phyloP scores from a whole-genome alignment of 352 stramenopile species.

The Pythium sukuiense region DNA sequence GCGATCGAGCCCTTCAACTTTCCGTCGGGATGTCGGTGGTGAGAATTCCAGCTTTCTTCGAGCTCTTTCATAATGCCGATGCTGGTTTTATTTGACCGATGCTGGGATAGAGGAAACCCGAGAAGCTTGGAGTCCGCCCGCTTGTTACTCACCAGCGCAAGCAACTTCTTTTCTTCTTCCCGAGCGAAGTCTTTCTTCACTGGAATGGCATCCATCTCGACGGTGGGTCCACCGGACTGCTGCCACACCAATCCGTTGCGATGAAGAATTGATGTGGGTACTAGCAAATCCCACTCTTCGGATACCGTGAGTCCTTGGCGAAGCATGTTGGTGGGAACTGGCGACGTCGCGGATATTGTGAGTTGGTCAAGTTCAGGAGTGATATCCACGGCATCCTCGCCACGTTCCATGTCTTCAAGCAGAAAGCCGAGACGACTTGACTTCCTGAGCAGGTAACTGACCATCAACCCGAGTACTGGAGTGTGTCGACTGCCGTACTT shows the following conservation, averaged over 20 bases:
- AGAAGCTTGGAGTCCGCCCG: not conserved
- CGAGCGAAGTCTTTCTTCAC: conserved; percentile 3
- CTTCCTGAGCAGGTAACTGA: conserved; percentile 16
- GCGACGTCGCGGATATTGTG: not conserved
- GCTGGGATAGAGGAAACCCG: not conserved
- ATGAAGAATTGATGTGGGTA: not conserved
- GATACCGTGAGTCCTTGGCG: conserved; percentile 12
- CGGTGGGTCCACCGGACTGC: not conserved
- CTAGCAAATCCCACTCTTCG: conserved; percentile 22
- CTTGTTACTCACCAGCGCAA: not conserved
- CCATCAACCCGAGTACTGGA: conserved; percentile 12
- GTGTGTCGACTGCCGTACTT: conserved; percentile 10
- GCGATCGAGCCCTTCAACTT: conserved; percentile 3
- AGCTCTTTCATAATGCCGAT: conserved; percentile 36
- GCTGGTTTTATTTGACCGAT: conserved; percentile 25
- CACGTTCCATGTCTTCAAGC: conserved; percentile 20
- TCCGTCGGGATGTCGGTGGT: conserved; percentile 26
- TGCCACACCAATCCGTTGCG: not conserved
- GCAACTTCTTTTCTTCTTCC: conserved; percentile 1
- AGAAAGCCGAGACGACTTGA: conserved; percentile 35
- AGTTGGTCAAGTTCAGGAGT: conserved; percentile 29
- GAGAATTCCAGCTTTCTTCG: conserved; percentile 35
- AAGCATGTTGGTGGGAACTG: not conserved
- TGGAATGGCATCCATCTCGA: not conserved
- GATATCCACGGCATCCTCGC: conserved; percentile 2